Base-by-base conservation (phyloP, 2,329 filamentous ascomycete genomes). In the Teratosphaeria destructans region DNA sequence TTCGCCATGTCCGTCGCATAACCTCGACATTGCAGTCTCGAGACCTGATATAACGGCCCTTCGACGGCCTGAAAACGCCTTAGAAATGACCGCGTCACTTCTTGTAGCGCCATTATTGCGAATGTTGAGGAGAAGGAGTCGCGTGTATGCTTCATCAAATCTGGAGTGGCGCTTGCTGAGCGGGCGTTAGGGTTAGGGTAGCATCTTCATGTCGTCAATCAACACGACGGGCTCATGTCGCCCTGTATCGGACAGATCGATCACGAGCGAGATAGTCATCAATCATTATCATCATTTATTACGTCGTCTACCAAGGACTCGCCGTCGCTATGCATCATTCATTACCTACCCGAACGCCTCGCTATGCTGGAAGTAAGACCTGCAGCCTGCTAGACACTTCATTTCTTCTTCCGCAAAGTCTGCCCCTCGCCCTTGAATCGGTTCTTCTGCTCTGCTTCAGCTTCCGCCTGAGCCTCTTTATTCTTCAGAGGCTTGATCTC, bases 401-500 rank as follows among this genome's bases (percentile, higher is more conserved):
- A 49, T 76, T 90, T 92, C 73, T 87, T 87, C 81, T 92, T 95
- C 35, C 82, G 79, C 1, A 96, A 76, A 5, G 88, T 94, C 73
- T 96, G 89, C 0, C 93, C 93, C 64, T 89, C 84, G 0, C 93
- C 93, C 3, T 60, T 55, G 64, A 73, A 73, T 49, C 70, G 64
- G 4, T 96, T 96, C 60, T 75, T 80, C 3, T 84, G 79, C 62
- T 85, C 82, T 16, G 75, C 70, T 43, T 84, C 81, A 61, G 87
- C 85, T 61, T 85, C 80, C 57, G 85, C 83, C 71, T 85, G 85
- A 60, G 90, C 85, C 39, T 84, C 87, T 60, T 87, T 85, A 8
- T 89, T 89, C 78, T 90, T 92, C 52, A 95, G 80, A 0, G 93
- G 93, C 73, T 88, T 95, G 71, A 96, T 82, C 69, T 95, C 88